phyloP scores from a whole-genome alignment of 225 moss, liverwort and hornwort genomes.

The Anthoceros angustus region DNA sequence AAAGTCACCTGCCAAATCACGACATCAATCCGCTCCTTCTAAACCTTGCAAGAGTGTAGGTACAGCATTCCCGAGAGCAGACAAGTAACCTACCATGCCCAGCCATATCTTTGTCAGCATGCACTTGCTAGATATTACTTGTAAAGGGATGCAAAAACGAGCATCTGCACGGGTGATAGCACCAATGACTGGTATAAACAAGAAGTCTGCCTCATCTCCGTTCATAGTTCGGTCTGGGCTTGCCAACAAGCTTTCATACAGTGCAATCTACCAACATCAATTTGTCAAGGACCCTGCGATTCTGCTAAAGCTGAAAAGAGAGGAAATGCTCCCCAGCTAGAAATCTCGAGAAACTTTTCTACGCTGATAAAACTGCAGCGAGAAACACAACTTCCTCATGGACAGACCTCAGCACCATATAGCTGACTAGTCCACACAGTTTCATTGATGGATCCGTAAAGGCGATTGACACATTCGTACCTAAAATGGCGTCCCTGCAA shows the following conservation, averaged over 20 bases:
- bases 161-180: constrained; percentile 44
- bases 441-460: constrained; percentile 32
- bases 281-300: neutral
- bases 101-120: neutral
- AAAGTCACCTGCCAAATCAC: too few species aligned
- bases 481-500: constrained; percentile 49
- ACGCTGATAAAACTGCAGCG: neutral
- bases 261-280: constrained; percentile 31
- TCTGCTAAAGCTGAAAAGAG: neutral
- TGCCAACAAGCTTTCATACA: constrained; percentile 68
- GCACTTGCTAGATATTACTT: neutral
- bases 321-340: neutral
- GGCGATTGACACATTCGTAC: constrained; percentile 42
- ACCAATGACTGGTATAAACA: constrained; percentile 66
- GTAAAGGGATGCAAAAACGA: neutral
- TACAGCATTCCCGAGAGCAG: too few species aligned
- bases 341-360: neutral
- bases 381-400: constrained; percentile 5
- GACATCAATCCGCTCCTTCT: too few species aligned
- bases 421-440: constrained; percentile 53
- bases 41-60: too few species aligned
- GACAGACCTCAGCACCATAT: constrained; percentile 53
- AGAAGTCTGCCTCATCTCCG: constrained; percentile 81
- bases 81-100: too few species aligned
- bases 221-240: constrained; percentile 64